Percentiles rank a stretch among this genome's conserved stretches.
Evolutionary conservation across 169 alveolate genomes (phyloP).

Genomic region (Amoebophrya sp.): DNA sequence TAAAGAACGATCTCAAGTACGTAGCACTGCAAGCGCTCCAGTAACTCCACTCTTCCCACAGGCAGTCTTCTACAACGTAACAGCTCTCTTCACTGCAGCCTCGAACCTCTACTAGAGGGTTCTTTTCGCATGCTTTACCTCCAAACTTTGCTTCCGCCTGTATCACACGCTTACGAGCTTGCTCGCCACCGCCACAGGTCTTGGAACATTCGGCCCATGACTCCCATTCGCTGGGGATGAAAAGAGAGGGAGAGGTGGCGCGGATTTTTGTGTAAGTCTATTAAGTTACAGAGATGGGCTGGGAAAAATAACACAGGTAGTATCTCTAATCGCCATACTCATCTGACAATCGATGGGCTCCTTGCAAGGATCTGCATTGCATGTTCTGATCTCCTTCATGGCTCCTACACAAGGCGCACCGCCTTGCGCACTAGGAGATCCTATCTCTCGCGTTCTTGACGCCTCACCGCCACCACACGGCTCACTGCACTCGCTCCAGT

Average conservation of each 20-base stretch:
- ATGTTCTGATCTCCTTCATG: neutral
- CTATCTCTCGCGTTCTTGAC: neutral
- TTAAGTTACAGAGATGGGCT: no score
- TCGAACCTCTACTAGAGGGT: neutral
- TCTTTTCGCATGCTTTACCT: neutral
- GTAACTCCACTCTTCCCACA: conserved; percentile 5
- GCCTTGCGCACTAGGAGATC: neutral
- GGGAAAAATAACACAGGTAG: no score
- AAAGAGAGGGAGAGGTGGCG: no score
- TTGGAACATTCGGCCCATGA: neutral
- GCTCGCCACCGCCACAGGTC: neutral
- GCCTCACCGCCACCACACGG: neutral
- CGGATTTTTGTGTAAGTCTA: no score
- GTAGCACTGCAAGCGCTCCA: neutral
- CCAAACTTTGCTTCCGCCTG: neutral
- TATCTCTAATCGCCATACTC: no score
- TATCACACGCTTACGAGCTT: neutral
- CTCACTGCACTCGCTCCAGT: neutral
- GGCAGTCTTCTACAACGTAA: neutral
- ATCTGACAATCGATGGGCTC: neutral
- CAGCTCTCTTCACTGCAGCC: neutral
- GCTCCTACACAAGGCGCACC: neutral
- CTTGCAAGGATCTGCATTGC: neutral
- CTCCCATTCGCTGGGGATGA: neutral
- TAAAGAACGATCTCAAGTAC: no score